Base-by-base conservation (phyloP, 257 asterid genomes). In the Cynanchum wilfordii region DNA sequence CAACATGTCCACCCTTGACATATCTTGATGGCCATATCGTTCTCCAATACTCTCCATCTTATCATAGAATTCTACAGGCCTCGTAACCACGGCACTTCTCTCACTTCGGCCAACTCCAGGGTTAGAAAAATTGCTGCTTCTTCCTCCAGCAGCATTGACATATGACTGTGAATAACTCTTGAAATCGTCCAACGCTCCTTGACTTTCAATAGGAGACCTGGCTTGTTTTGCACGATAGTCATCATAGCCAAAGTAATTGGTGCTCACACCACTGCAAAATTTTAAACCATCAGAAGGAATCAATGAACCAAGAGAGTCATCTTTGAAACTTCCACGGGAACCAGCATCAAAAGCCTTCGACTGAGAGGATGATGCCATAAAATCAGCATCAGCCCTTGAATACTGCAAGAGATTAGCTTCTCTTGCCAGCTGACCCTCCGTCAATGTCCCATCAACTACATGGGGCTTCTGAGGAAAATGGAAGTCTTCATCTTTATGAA, bases 141-240 rank as follows among this genome's bases (percentile, higher is more conserved):
- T 80, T 47, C 79, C 89, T 74, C 76, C 84, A 38, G 83, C 75
- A 47, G 76, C 70, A 74, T 77, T 69, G 65, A 66, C 76, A 83
- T 72, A 83, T 70, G 81, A 70, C 80, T 73, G 77, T 7, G 89
- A 60, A 69, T 76, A 75, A 75, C 79, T 84, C 78, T 76, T 76
- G 44, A 69, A 78, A 63, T 81, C 86, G 69, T 77, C 80, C 38
- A 78, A 83, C 50, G 73, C 84, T 71, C 66, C 80, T 66, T 69
- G 83, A 72, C 73, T 67, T 56, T 73, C 71, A 27, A 73, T 13
- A 50, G 84, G 78, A 72, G 86, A 81, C 72, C 77, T 78, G 73
- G 69, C 77, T 36, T 54, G 79, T 73, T 57, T 82, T 72, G 81
- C 78, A 75, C 76, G 67, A 72, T 74, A 74, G 62, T 77, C 82